Evolutionary conservation across 495 filamentous ascomycete species (phyloP), one percentile per base, ranked within the genome.

Genomic region (Penicillium robsamsonii): DNA sequence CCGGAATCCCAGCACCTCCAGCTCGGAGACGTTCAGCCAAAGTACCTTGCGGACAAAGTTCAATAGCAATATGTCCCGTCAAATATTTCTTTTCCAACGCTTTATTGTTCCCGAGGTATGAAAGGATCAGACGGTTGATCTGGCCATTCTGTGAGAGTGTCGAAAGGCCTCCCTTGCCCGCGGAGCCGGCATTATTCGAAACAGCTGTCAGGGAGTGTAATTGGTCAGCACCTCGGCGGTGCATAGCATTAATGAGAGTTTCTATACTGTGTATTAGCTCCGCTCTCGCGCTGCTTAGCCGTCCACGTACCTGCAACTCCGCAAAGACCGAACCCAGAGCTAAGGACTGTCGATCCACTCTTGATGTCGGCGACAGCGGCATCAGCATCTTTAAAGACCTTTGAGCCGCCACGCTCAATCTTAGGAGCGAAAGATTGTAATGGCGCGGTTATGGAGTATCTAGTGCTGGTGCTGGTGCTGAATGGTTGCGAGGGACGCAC

Each of bases 41-140:
- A 1, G 92, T 96, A 18, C 92, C 92, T 63, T 96, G 92, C 0
- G 92, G 92, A 13, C 88, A 92, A 45, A 96, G 79, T 66, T 96
- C 92, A 22, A 96, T 82, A 55, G 88, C 84, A 58, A 96, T 86
- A 53, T 91, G 80, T 18, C 92, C 92, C 0, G 82, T 87, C 33
- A 96, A 73, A 66, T 96, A 96, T 77, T 90, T 88, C 56, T 80
- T 75, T 76, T 96, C 92, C 42, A 96, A 84, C 2, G 82, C 86
- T 73, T 93, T 95, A 68, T 96, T 96, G 65, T 92, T 89, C 61
- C 92, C 92, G 37, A 96, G 83, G 64, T 92, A 96, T 37, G 85
- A 89, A 7, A 90, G 84, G 59, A 96, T 86, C 79, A 96, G 85
- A 62, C 91, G 91, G 55, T 82, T 84, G 55, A 96, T 81, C 70